Conservation (phyloP, 345 rosid genomes). For the Punica granatum region DNA sequence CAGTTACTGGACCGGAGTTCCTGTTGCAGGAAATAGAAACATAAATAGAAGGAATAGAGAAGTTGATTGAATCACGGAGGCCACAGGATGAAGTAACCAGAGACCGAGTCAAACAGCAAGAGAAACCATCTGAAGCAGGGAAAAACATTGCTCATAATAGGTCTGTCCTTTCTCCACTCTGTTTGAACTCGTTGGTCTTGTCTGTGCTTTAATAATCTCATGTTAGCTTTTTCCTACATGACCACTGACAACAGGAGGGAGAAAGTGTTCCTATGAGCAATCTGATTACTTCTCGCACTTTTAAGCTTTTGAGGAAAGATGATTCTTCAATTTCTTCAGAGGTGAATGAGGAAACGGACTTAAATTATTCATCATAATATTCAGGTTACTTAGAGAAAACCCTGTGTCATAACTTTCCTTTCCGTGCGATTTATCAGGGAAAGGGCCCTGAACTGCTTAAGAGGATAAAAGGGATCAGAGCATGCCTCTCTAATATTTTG, state of each 20-base stretch:
- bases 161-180: neutral
- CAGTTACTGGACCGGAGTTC: too few relatives aligned
- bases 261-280: neutral
- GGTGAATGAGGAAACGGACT: constrained; percentile 11
- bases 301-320: neutral
- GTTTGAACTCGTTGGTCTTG: neutral
- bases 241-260: constrained; percentile 3
- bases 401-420: neutral
- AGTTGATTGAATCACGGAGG: constrained; percentile 4
- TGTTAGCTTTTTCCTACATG: neutral
- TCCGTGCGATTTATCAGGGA: constrained; percentile 11
- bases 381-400: neutral
- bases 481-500: neutral
- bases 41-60: constrained; percentile 7
- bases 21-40: constrained; percentile 1
- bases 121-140: constrained; percentile 7
- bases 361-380: neutral
- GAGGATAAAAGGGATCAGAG: neutral
- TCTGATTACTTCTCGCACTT: neutral
- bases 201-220: neutral
- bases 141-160: constrained; percentile 9
- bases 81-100: constrained; percentile 6
- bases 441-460: constrained; percentile 11
- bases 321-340: constrained; percentile 10
- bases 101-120: constrained; percentile 1